These are phyloP conservation scores for Aspergillus incahuasiensis DNA, from an alignment of 495 filamentous ascomycete species.

Conservation along the genomic window DNA sequence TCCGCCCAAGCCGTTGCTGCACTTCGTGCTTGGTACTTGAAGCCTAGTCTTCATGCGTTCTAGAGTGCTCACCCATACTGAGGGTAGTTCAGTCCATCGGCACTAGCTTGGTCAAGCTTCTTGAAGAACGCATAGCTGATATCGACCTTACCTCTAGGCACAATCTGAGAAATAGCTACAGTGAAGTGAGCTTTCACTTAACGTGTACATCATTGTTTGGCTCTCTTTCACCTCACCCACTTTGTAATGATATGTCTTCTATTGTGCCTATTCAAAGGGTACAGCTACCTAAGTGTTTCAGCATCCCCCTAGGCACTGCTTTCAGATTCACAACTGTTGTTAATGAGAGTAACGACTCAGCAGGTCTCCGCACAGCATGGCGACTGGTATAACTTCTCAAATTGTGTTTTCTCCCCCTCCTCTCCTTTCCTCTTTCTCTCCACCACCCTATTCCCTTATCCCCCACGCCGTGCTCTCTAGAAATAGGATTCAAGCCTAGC, in stretches of 20 bases:
- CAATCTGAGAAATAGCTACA: no score
- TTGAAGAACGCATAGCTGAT: no score
- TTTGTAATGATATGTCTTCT: neutral
- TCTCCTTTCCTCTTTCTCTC: slow-evolving; percentile 6
- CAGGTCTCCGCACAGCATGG: neutral
- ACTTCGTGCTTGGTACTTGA: neutral
- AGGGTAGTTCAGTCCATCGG: no score
- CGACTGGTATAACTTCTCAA: slow-evolving; percentile 10
- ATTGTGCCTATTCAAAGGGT: neutral
- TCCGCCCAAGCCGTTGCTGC: neutral
- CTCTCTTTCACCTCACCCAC: neutral
- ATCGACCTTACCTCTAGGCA: no score
- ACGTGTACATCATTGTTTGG: neutral
- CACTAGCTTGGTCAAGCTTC: no score
- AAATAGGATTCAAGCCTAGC: neutral
- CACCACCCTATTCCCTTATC: neutral
- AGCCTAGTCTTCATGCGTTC: neutral
- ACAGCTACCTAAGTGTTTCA: neutral
- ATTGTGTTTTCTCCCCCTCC: slow-evolving; percentile 23
- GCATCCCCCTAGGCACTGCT: neutral
- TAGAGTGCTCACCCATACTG: no score
- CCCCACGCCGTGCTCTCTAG: neutral
- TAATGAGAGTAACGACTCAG: neutral
- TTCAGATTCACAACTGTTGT: neutral
- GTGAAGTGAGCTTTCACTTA: no score